Conservation (phyloP, 2,329 filamentous ascomycete genomes). For the Aspergillus ochraceus region DNA sequence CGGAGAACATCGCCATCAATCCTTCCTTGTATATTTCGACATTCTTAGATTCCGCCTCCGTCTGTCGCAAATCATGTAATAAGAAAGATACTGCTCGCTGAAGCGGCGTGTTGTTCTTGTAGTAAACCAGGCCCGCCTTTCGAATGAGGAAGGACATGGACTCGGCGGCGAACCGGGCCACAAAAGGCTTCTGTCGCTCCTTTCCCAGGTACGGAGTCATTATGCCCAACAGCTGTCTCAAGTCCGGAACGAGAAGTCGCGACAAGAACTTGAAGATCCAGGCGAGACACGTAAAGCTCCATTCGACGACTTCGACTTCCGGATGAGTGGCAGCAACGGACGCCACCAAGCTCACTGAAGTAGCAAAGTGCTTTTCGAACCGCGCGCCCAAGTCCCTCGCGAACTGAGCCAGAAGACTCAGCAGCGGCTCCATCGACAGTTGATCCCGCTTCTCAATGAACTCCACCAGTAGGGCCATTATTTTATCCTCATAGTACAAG, state of each 20-base stretch:
- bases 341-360: constrained; percentile 72
- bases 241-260: constrained; percentile 77
- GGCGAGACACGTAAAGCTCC: constrained; percentile 90
- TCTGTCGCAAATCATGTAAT: constrained; percentile 62
- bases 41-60: constrained; percentile 33
- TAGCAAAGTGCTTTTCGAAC: constrained; percentile 86
- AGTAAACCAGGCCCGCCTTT: constrained; percentile 77
- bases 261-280: constrained; percentile 98
- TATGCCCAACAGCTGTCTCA: constrained; percentile 79
- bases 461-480: constrained; percentile 73
- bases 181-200: constrained; percentile 77
- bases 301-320: constrained; percentile 89
- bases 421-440: constrained; percentile 78
- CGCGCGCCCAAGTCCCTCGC: constrained; percentile 86
- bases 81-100: constrained; percentile 70
- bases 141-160: constrained; percentile 90
- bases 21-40: constrained; percentile 73
- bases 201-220: constrained; percentile 84
- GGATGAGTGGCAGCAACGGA: constrained; percentile 74
- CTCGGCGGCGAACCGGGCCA: constrained; percentile 90
- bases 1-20: constrained; percentile 87
- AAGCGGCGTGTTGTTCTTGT: constrained; percentile 70
- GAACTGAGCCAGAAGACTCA: constrained; percentile 87
- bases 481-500: constrained; percentile 82
- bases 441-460: constrained; percentile 77